Evolutionary conservation across 2,329 filamentous ascomycete genomes (phyloP), one percentile per base, ranked within the genome.

Genomic region (Fusarium haematococcum): DNA sequence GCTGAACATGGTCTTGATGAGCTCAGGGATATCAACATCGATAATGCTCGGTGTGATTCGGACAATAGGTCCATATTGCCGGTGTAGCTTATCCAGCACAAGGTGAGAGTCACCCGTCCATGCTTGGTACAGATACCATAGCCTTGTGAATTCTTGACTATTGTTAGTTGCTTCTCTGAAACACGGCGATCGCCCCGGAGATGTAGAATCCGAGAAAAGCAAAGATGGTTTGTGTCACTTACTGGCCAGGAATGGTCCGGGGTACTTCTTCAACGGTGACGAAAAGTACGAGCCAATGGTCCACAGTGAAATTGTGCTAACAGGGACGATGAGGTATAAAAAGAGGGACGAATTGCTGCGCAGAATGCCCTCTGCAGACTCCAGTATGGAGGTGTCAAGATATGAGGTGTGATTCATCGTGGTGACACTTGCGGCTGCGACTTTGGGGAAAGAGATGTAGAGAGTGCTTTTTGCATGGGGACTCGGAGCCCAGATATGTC

Each of bases 21-120:
- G 65, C 30, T 82, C 80, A 1, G 84, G 83, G 0, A 80, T 75
- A 61, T 84, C 81, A 6, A 86, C 71, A 43, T 82, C 81, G 2
- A 85, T 69, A 3, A 82, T 68, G 43, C 83, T 83, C 5, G 85
- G 85, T 1, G 79, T 83, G n/a, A 85, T 81, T 9, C 83, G 83
- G 4, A 86, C 83, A 11, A 84, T 80, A 0, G 84, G 83, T 0
- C 84, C 84, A 68, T 85, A 81, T 67, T 81, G 79, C 8, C 79
- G 73, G 63, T 85, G 84, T 0, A 85, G 74, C 18, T 79, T 75
- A 11, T 82, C 76, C 18, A 81, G 76, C 2, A 77, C 70, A 7
- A 79, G 59, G 14, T 82, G 79, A 20, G 76, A 82, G 6, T 79
- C 74, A 16, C 81, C 80, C 1, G 71, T 77, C 10, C 65, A 73